Evolutionary conservation across 2,329 filamentous ascomycete species (phyloP).

Genomic region (Colletotrichum sp.): DNA sequence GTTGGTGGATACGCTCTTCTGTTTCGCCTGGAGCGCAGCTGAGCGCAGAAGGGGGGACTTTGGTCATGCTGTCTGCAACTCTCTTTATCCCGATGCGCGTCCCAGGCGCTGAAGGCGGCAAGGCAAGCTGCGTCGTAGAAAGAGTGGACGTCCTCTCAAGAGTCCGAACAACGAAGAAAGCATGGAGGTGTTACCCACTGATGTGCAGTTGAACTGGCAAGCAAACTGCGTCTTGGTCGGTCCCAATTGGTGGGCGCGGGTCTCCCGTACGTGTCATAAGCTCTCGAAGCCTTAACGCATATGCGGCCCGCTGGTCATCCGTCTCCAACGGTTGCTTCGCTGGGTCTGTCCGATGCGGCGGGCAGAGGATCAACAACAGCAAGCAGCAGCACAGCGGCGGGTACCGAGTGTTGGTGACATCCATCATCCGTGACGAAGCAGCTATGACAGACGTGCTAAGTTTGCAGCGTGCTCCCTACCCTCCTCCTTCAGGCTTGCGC

Average conservation of each 20-base stretch:
- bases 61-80: not conserved
- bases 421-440: not conserved
- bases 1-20: not conserved
- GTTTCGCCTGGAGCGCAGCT: not conserved
- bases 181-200: not conserved
- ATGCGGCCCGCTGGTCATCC: not conserved
- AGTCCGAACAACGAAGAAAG: not conserved
- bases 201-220: not conserved
- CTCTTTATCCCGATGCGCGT: not conserved
- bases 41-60: not conserved
- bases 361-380: not conserved
- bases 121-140: not conserved
- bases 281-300: not conserved
- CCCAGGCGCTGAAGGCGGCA: not conserved
- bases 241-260: not conserved
- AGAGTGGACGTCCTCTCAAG: not conserved
- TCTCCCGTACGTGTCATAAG: not conserved
- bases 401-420: not conserved
- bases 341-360: not conserved
- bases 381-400: not conserved
- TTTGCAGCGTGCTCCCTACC: slow-evolving; percentile 10
- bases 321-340: not conserved
- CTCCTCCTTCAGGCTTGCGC: not conserved
- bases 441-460: not conserved
- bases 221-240: not conserved